Percentiles rank a stretch among this genome's conserved stretches.
Evolutionary conservation across 371 early-diverging fungal species (phyloP).

Genomic region (Mucor circinelloides): DNA sequence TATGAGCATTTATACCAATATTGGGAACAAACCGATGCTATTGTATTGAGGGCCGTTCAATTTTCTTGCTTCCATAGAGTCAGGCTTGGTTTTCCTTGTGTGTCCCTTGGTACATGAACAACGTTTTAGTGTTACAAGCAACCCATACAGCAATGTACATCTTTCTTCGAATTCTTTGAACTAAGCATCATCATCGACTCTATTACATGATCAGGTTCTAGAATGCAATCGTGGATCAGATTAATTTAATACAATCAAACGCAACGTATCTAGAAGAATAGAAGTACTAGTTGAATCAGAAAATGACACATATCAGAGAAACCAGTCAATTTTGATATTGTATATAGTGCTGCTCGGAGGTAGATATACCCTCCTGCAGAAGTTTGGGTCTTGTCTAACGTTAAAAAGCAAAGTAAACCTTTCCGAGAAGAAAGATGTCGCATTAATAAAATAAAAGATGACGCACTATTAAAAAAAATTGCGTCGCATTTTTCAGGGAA

Average conservation of each 20-base stretch:
- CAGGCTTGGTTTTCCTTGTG: background rate
- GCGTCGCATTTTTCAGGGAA: too few species aligned
- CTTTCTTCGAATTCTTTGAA: background rate
- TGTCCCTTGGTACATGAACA: background rate
- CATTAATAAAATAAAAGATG: background rate
- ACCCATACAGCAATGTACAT: background rate
- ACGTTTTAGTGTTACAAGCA: background rate
- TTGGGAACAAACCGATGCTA: background rate
- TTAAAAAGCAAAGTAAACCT: too few species aligned
- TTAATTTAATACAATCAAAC: too few species aligned
- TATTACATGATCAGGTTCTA: background rate
- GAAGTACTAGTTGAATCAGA: too few species aligned
- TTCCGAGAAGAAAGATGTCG: background rate
- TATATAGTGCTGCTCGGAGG: too few species aligned
- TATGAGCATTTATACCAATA: background rate
- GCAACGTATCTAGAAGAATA: too few species aligned
- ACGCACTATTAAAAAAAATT: too few species aligned
- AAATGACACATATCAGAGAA: too few species aligned
- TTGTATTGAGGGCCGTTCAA: background rate
- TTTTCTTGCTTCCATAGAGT: background rate
- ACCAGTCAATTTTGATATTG: too few species aligned
- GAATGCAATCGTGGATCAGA: background rate
- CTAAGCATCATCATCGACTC: background rate
- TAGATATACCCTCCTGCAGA: too few species aligned
- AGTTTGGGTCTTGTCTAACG: too few species aligned